Evolutionary conservation across 1,284 basidiomycete species (phyloP), one percentile per base, ranked within the genome.

Genomic region (Tetrapyrgos nigripes): DNA sequence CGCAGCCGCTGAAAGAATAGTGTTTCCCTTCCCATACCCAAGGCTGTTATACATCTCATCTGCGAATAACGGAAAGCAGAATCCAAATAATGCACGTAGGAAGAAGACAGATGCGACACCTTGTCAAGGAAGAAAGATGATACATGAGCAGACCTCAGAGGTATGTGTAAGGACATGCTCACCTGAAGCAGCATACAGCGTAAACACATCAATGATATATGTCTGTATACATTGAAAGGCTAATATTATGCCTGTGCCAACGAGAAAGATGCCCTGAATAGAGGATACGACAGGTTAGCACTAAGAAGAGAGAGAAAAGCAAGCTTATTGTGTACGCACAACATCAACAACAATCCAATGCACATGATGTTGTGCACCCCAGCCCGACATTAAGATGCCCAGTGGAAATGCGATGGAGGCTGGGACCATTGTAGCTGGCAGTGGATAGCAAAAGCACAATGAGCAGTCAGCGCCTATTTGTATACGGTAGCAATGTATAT

Each of bases 321-420:
- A n/a, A n/a, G n/a, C n/a, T n/a, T n/a, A n/a, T n/a, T n/a, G n/a
- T n/a, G n/a, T n/a, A 70, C 83, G 65, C 61, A 87, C 87, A 45
- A 90, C 79, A 63, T 91, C 87, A 0, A 86, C 82, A 0, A 73
- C 85, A 58, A 91, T 85, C 90, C 90, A 93, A 61, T 84, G 84
- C 0, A 80, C 67, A 31, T 72, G 71, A 1, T 76, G 70, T 50
- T 86, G 67, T 8, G 82, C 83, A 0, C 80, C 76, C 88, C 88
- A 91, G 21, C 89, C 88, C 3, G 80, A 76, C 19, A 91, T 71
- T 29, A 91, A 69, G 13, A 89, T 70, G 1, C 89, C 89, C 0
- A 80, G 69, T 0, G 84, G 82, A 3, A 88, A 75, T 1, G 81
- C 31, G 2, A 84, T 50, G 1, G 82, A 80, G 0, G 85, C 86